Evolutionary conservation across 768 basidiomycete species (phyloP).

Genomic region (Mycena pura): DNA sequence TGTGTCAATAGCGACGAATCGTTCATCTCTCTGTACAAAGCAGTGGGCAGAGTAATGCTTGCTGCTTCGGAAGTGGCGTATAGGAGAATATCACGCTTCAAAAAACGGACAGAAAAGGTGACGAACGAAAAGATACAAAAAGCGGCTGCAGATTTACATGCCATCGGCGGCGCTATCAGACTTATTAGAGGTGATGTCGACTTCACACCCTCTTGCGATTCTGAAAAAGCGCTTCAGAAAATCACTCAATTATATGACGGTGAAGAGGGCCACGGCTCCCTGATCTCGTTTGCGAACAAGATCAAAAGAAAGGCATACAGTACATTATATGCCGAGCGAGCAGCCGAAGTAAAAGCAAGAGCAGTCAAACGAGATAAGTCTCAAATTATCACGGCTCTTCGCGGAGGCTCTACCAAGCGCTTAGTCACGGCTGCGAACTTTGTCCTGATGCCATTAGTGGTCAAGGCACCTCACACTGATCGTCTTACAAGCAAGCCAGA

Average conservation of each 20-base stretch:
- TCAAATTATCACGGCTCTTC: not conserved
- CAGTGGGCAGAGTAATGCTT: not conserved
- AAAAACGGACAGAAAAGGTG: not conserved
- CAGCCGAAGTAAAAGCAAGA: not conserved
- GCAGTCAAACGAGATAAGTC: not conserved
- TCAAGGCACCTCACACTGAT: not conserved
- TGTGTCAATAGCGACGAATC: not conserved
- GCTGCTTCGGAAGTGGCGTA: not conserved
- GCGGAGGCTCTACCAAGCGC: not conserved
- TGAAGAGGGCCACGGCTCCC: not conserved
- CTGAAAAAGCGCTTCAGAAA: not conserved
- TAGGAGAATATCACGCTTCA: not conserved
- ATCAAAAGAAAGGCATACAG: not conserved
- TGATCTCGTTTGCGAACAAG: not conserved
- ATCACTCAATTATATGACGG: not conserved
- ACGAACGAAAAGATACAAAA: not conserved
- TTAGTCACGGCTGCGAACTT: not conserved
- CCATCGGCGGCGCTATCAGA: not conserved
- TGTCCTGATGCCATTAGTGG: not conserved
- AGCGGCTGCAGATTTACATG: not conserved
- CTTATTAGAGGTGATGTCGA: not conserved
- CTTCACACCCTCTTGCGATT: not conserved
- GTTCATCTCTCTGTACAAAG: not conserved
- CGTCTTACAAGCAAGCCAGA: conserved; percentile 4
- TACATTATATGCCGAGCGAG: not conserved